Evolutionary conservation across 306 rosid species (phyloP).

Genomic region (Glycine soja): DNA sequence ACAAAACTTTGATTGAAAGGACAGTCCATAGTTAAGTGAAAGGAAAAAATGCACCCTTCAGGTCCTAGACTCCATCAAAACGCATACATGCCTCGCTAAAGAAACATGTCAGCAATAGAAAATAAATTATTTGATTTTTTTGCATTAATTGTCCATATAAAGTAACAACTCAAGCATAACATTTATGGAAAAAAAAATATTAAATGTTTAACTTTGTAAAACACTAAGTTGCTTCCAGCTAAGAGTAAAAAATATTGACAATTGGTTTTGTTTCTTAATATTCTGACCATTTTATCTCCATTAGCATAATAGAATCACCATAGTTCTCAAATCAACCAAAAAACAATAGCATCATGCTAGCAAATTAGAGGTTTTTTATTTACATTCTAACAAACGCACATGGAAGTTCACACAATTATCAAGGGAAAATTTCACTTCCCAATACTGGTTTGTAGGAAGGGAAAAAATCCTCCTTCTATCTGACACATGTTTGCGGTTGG

Average conservation of each 20-base stretch:
- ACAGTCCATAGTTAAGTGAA: neutral
- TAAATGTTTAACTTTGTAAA: neutral
- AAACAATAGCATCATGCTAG: neutral
- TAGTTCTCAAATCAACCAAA: neutral
- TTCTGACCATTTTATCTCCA: neutral
- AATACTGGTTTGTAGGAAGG: neutral
- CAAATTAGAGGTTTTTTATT: neutral
- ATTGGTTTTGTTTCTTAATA: neutral
- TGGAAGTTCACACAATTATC: neutral
- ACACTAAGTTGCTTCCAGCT: neutral
- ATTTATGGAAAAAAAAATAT: neutral
- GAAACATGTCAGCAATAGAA: neutral
- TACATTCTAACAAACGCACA: neutral
- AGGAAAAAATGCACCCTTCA: neutral
- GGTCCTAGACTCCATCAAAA: neutral
- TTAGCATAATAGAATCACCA: neutral
- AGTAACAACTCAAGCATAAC: neutral
- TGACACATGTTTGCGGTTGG: neutral
- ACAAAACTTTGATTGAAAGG: slow-evolving; percentile 7
- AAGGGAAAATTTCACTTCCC: neutral
- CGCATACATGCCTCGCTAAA: neutral
- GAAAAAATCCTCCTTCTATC: neutral
- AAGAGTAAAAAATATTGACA: neutral
- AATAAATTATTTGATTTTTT: slow-evolving; percentile 30
- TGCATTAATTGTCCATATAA: neutral